Evolutionary conservation across 2,329 filamentous ascomycete species (phyloP), one percentile per base, ranked within the genome.

Genomic region (Sphaerulina vaccinii): DNA sequence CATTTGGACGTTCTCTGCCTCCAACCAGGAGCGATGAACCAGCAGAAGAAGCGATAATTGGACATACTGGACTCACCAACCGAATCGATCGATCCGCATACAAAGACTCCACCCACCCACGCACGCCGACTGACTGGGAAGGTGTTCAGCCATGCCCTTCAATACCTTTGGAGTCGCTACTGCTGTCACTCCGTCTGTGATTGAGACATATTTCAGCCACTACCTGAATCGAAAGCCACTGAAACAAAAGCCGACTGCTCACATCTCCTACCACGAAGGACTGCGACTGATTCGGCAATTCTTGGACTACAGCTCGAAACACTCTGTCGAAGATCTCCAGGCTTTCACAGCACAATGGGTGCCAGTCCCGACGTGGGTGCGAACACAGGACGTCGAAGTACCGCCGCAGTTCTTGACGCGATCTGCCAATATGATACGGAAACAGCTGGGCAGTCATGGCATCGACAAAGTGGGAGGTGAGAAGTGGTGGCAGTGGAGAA

Each of bases 261-360:
- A 95, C 69, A 84, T 99, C 50, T 91, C 90, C 47, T 99, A 99
- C 73, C 88, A 97, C 67, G 88, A 96, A 73, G 92, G 91, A 32
- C 79, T 99, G 11, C 83, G 89, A 58, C 79, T 99, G 44, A 86
- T 97, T 62, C 88, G 90, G 43, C 82, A 86, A 29, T 97, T 99
- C 70, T 80, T 99, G 29, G 72, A 81, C 36, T 93, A 90, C 70
- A 86, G 90, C 3, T 90, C 92, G 1, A 85, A 89, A 57, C 89
- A 96, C 69, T 90, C 89, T 0, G 86, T 99, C 62, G 93, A 99
- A 71, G 90, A 97, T 58, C 73, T 97, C 23, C 93, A 99, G 67
- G 83, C 85, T 3, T 97, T 97, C 69, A 96, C 92, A 0, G 77
- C 83, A 11, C 92, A 96, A 76, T 90, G 88, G 84, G 91, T 97